These are phyloP conservation scores for Ustulina deusta DNA, from an alignment of 2,329 filamentous ascomycete genomes.

Conservation along the genomic window DNA sequence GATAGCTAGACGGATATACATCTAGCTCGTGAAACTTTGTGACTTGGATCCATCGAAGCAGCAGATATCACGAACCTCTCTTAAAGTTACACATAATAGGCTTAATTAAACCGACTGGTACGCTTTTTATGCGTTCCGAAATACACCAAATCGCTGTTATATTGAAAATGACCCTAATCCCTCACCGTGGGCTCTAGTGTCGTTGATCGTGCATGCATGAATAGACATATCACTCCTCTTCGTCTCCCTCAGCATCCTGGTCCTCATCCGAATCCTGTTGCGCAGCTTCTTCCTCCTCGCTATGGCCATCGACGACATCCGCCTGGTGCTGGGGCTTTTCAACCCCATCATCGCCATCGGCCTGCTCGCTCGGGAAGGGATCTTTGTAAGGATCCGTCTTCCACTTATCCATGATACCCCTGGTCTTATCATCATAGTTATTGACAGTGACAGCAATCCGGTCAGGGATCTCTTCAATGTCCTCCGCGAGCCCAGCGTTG, in stretches of 20 bases:
- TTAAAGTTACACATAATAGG: not conserved
- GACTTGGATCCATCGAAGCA: not conserved
- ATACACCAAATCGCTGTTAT: not conserved
- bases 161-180: not conserved
- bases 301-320: constrained; percentile 34
- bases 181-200: not conserved
- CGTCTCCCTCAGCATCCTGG: constrained; percentile 61
- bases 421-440: constrained; percentile 67
- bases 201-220: not conserved
- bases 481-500: constrained; percentile 59
- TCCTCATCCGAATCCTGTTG: constrained; percentile 45
- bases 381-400: constrained; percentile 61
- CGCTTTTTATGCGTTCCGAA: not conserved
- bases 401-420: constrained; percentile 64
- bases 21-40: not conserved
- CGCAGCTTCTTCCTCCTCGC: constrained; percentile 37
- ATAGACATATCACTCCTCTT: constrained; percentile 52
- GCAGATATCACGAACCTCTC: not conserved
- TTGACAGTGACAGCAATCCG: constrained; percentile 67
- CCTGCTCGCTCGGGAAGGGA: constrained; percentile 49
- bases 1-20: not conserved
- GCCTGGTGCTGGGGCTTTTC: constrained; percentile 43
- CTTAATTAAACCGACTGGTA: not conserved
- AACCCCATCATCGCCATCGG: constrained; percentile 45
- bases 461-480: constrained; percentile 66